Conservation (phyloP, 805 yeast genomes). For the Tetrapisispora taiwanensis region DNA sequence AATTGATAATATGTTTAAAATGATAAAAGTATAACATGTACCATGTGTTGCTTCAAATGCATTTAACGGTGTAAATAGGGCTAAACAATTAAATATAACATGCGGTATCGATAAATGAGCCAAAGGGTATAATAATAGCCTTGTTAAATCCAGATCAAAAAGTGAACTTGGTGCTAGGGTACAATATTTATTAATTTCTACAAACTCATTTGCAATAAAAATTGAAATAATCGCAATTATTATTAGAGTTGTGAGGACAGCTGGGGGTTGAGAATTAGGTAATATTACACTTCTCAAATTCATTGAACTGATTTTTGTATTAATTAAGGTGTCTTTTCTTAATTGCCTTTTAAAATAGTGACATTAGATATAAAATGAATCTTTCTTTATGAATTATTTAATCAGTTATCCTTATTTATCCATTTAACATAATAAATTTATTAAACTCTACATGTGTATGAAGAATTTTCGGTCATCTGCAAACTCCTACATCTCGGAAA, state of each 20-base stretch:
- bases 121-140: constrained; percentile 55
- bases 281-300: constrained; percentile 4
- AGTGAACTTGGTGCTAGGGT: constrained; percentile 9
- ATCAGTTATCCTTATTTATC: too few species aligned
- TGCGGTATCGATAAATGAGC: constrained; percentile 57
- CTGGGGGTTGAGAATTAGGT: constrained; percentile 2
- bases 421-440: too few species aligned
- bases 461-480: too few species aligned
- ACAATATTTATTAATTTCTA: constrained; percentile 8
- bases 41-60: constrained; percentile 67
- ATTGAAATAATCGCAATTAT: neutral
- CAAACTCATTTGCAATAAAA: neutral
- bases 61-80: constrained; percentile 50
- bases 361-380: too few species aligned
- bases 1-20: constrained; percentile 62
- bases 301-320: neutral
- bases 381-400: too few species aligned
- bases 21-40: constrained; percentile 75
- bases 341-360: too few species aligned
- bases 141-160: constrained; percentile 7
- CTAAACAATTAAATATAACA: constrained; percentile 46
- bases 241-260: neutral
- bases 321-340: too few species aligned
- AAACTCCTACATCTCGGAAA: too few species aligned
- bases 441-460: too few species aligned